Evolutionary conservation across 345 rosid genomes (phyloP).

Genomic region (Populus deltoides): DNA sequence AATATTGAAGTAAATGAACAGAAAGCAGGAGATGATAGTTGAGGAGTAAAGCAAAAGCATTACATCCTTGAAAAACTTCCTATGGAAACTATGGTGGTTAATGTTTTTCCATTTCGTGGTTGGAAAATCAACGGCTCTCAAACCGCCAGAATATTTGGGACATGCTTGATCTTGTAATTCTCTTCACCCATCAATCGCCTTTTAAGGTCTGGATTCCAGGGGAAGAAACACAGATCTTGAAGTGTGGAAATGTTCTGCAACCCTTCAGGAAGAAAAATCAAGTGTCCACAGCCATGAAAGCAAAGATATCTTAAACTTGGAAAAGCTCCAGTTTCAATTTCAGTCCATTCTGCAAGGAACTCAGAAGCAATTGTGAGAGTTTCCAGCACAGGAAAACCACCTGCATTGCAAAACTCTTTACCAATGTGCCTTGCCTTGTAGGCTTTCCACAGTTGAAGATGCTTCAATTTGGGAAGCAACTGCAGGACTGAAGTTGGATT

Average conservation of each 20-base stretch:
- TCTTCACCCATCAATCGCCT: not conserved
- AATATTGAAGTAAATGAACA: too few relatives aligned
- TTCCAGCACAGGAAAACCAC: slow-evolving; percentile 6
- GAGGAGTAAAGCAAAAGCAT: not conserved
- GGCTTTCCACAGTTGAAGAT: slow-evolving; percentile 1
- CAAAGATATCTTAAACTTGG: not conserved
- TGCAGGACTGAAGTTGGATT: not conserved
- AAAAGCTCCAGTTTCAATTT: too few relatives aligned
- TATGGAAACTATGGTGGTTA: too few relatives aligned
- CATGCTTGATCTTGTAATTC: slow-evolving; percentile 11
- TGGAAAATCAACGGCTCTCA: not conserved
- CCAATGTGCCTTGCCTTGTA: slow-evolving; percentile 12
- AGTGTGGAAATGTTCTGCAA: slow-evolving; percentile 8
- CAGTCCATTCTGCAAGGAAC: not conserved
- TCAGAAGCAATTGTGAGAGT: not conserved
- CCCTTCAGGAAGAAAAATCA: slow-evolving; percentile 15
- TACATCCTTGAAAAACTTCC: not conserved
- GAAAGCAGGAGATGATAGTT: not conserved
- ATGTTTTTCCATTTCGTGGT: not conserved
- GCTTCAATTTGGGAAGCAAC: slow-evolving; percentile 8
- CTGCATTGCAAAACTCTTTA: slow-evolving; percentile 16
- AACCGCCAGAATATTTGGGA: not conserved
- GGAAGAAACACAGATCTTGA: not conserved
- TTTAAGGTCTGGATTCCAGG: slow-evolving; percentile 4
- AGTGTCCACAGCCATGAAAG: not conserved